Evolutionary conservation across 805 yeast species (phyloP).

Genomic region (Komagataella mondaviorum): DNA sequence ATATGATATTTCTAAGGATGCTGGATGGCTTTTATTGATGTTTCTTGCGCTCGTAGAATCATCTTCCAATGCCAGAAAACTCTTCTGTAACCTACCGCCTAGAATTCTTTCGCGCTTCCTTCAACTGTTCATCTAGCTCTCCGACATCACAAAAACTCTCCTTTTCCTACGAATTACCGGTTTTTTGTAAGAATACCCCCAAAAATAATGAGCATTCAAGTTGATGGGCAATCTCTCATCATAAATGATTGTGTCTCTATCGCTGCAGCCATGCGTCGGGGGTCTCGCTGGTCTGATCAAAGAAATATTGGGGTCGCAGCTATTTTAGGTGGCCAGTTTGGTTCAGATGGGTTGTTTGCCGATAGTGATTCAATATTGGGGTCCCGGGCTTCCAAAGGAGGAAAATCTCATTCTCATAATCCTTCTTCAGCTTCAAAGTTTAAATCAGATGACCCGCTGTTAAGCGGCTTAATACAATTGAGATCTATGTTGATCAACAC

Average conservation of each 20-base stretch:
- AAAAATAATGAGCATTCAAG: conserved; percentile 5
- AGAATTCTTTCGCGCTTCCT: not conserved
- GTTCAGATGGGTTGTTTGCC: conserved; percentile 13
- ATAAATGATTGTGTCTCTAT: conserved; percentile 80
- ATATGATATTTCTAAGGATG: not conserved
- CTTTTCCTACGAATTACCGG: conserved; percentile 4
- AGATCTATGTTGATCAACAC: conserved; percentile 55
- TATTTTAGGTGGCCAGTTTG: conserved; percentile 47
- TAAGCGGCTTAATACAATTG: conserved; percentile 70
- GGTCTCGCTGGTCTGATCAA: conserved; percentile 40
- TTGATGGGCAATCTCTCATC: conserved; percentile 71
- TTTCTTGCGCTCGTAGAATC: not conserved
- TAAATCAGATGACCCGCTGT: conserved; percentile 37
- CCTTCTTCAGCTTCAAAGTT: conserved; percentile 2
- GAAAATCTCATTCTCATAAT: conserved; percentile 1
- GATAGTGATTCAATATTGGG: conserved; percentile 18
- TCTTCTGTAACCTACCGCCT: not conserved
- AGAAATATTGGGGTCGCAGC: conserved; percentile 62
- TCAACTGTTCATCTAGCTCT: not conserved
- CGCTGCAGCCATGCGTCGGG: conserved; percentile 81
- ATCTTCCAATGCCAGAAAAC: too few species aligned
- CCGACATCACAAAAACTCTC: conserved; percentile 1
- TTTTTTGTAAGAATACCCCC: conserved; percentile 1
- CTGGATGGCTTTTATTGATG: not conserved
- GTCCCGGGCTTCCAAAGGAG: conserved; percentile 10